Evolutionary conservation across 495 filamentous ascomycete genomes (phyloP).

Genomic region (Melanomma pulvis-pyrius): DNA sequence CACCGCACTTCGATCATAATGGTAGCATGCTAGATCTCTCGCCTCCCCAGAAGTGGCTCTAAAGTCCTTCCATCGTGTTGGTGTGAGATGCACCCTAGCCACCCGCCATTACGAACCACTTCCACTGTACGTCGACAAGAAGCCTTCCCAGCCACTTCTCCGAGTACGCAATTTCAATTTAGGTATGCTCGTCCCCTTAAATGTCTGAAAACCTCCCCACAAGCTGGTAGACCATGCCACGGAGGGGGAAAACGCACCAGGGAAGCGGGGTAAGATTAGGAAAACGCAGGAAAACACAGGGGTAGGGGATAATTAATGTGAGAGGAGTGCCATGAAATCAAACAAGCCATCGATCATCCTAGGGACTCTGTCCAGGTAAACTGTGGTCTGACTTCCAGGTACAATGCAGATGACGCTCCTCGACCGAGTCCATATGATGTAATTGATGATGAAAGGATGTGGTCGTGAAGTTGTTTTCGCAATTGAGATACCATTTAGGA

Average conservation of each 20-base stretch:
- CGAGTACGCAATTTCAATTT: slow-evolving; percentile 33
- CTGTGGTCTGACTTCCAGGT: slow-evolving; percentile 12
- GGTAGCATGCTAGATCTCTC: slow-evolving; percentile 25
- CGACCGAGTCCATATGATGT: slow-evolving; percentile 3
- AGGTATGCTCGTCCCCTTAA: slow-evolving; percentile 36
- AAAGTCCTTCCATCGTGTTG: slow-evolving; percentile 12
- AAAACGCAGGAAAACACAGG: slow-evolving; percentile 20
- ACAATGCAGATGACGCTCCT: slow-evolving; percentile 7
- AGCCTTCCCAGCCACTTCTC: neutral
- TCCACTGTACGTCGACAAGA: neutral
- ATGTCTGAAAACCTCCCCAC: slow-evolving; percentile 37
- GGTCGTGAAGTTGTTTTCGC: slow-evolving; percentile 2
- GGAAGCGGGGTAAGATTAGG: slow-evolving; percentile 6
- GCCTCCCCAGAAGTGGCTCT: slow-evolving; percentile 38
- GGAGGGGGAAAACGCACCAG: slow-evolving; percentile 19
- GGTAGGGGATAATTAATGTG: slow-evolving; percentile 31
- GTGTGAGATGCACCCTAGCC: slow-evolving; percentile 15
- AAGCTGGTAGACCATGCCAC: slow-evolving; percentile 40
- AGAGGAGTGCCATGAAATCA: slow-evolving; percentile 29
- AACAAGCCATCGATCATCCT: slow-evolving; percentile 28
- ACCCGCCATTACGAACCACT: slow-evolving; percentile 18
- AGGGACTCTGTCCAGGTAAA: slow-evolving; percentile 24
- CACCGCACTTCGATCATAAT: slow-evolving; percentile 10
- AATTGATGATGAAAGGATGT: slow-evolving; percentile 5
- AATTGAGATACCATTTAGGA: slow-evolving; percentile 20